Base-by-base conservation (phyloP, 2,329 filamentous ascomycete genomes). In the Plectosphaerella cucumerina region DNA sequence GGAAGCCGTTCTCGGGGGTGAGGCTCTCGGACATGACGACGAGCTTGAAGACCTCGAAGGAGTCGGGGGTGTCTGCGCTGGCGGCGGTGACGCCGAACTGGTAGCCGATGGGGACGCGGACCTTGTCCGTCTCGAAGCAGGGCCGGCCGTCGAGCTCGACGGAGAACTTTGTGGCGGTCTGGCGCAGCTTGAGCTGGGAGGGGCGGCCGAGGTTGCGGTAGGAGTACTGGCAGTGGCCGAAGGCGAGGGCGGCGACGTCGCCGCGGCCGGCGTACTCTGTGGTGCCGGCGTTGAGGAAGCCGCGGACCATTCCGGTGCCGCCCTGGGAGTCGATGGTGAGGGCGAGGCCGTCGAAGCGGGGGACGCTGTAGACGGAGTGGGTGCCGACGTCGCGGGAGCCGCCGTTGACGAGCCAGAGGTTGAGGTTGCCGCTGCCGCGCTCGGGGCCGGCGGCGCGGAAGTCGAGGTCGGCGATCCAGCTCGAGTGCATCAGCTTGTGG, bases 151-250 rank as follows among this genome's bases (percentile, higher is more conserved):
- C 94, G 31, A 97, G 76, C 48, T 86, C 81, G 52, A 99, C 92
- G 59, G 84, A 81, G 65, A 99, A 87, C 49, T 74, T 75, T 42
- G 76, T 75, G 42, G 76, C 69, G 17, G 80, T 81, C 63, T 89
- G 88, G 52, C 72, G 73, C 63, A 99, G 67, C 67, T 87, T 88
- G 63, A 99, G 71, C 61, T 88, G 83, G 44, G 89, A 91, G 15
- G 91, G 87, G 5, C 88, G 82, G 17, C 94, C 94, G 20, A 95
- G 79, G 70, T 99, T 99, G 59, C 94, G 88, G 76, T 97, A 99
- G 44, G 83, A 70, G 67, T 94, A 94, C 62, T 86, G 82, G 76
- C 94, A 99, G 71, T 96, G 90, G 14, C 91, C 94, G 66, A 99
- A 99, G 15, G 93, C 89, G 48, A 97, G 78, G 59, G 82, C 85